Evolutionary conservation across 208 protist genomes (phyloP), one percentile per base, ranked within the genome.

Genomic region (Trypanosoma cruzi): DNA sequence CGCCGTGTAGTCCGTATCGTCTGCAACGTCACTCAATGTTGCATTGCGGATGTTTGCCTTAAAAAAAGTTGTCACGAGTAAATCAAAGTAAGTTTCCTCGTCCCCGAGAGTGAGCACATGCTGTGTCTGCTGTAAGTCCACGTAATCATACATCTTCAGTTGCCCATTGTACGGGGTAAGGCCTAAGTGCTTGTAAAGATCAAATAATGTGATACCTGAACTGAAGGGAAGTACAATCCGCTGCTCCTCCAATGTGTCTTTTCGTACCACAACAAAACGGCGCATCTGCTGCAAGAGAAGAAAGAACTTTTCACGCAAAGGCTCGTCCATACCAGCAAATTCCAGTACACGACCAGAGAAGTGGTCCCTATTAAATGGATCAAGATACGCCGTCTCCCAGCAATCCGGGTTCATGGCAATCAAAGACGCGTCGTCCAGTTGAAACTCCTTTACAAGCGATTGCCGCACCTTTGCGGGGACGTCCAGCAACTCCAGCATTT

Each of bases 41-140:
- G 85, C 82, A 18, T 78, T 68, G 44, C 64, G 64, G 26, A 96
- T 37, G 67, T 96, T 72, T 4, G 90, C 79, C 50, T 88, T 86
- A 68, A 86, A 92, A 66, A 96, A 96, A 34, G 80, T 61, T 11
- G 85, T 64, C 13, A 93, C 69, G 11, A 96, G 58, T 40, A 86
- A 92, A 74, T 96, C 90, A 76, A 96, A 96, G 64, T 90, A 96
- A 0, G 63, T 68, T 58, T 96, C 87, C 70, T 96, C 90, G 55
- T 81, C 71, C 46, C 82, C 82, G 36, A 96, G 69, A 31, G 90
- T 96, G 31, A 88, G 61, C n/a, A 79, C 68, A 26, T 78, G 71
- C 60, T 69, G 68, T 26, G 87, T 93, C 48, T 82, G 77, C 10
- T 80, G 32, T 18, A 84, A 22, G 64, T 96, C 88, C 14, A 89